These are phyloP conservation scores for Penicillium malachiteum DNA, from an alignment of 495 filamentous ascomycete species.

Conservation along the genomic window DNA sequence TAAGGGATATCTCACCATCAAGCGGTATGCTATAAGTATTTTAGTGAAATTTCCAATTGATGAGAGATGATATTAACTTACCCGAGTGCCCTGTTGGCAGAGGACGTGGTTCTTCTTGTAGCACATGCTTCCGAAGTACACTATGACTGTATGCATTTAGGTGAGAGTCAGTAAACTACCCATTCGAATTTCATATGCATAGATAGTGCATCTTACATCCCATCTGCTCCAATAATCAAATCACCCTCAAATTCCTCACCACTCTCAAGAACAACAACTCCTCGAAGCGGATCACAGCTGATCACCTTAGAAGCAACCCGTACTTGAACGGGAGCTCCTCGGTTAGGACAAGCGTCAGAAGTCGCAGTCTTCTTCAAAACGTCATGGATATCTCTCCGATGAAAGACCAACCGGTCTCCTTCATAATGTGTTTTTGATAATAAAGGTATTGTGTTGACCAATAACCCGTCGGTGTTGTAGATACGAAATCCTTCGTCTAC, in stretches of 20 bases:
- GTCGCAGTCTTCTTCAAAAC: constrained; percentile 16
- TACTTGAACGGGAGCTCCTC: constrained; percentile 16
- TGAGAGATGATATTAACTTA: constrained; percentile 5
- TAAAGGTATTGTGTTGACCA: constrained; percentile 23
- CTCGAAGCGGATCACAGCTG: constrained; percentile 15
- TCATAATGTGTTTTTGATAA: constrained; percentile 19
- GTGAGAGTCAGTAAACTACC: background rate
- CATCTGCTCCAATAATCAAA: constrained; percentile 51
- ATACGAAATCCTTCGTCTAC: constrained; percentile 30
- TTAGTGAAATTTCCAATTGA: background rate
- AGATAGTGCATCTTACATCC: constrained; percentile 24
- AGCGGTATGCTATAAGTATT: constrained; percentile 19
- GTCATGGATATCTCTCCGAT: constrained; percentile 32
- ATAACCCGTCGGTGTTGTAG: constrained; percentile 25
- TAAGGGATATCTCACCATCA: constrained; percentile 15
- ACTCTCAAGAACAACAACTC: constrained; percentile 23
- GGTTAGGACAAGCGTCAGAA: background rate
- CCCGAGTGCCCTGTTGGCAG: constrained; percentile 25
- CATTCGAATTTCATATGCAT: background rate
- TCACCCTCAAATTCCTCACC: constrained; percentile 23
- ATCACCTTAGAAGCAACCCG: constrained; percentile 17
- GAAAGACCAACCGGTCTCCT: constrained; percentile 25
- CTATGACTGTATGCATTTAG: constrained; percentile 11
- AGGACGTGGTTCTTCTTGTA: constrained; percentile 4
- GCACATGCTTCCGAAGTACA: constrained; percentile 15